phyloP scores from a whole-genome alignment of 2,329 filamentous ascomycete species.

The Ambrosiella xylebori region DNA sequence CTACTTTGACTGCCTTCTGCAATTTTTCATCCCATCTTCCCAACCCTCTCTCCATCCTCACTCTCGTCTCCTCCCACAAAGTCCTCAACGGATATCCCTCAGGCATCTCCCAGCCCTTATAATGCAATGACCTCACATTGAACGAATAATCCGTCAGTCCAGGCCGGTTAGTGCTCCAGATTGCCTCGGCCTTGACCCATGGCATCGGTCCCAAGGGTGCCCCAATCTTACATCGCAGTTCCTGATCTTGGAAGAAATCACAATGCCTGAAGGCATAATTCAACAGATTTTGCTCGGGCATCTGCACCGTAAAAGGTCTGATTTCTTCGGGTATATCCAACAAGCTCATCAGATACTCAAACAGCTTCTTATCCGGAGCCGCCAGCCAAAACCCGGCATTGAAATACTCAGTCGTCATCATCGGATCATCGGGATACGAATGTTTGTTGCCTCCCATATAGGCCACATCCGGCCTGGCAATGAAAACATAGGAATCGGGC shows the following conservation, averaged over 20 bases:
- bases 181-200: conserved; percentile 6
- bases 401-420: conserved; percentile 18
- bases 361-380: conserved; percentile 22
- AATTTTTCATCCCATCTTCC: neutral
- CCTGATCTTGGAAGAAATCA: conserved; percentile 10
- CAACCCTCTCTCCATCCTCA: neutral
- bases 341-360: conserved; percentile 21
- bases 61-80: conserved; percentile 6
- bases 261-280: conserved; percentile 25
- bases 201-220: conserved; percentile 11
- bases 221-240: conserved; percentile 5
- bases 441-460: conserved; percentile 20
- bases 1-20: neutral
- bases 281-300: conserved; percentile 26
- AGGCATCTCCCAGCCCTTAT: conserved; percentile 11
- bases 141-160: conserved; percentile 7
- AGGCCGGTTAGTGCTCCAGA: conserved; percentile 12
- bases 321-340: conserved; percentile 18
- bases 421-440: conserved; percentile 20
- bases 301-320: conserved; percentile 22
- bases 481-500: conserved; percentile 21
- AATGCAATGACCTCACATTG: conserved; percentile 11
- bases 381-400: conserved; percentile 26
- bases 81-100: conserved; percentile 1
- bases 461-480: conserved; percentile 20